Evolutionary conservation across 805 yeast genomes (phyloP).

Genomic region (Yamadazyma takamatsuzukensis): DNA sequence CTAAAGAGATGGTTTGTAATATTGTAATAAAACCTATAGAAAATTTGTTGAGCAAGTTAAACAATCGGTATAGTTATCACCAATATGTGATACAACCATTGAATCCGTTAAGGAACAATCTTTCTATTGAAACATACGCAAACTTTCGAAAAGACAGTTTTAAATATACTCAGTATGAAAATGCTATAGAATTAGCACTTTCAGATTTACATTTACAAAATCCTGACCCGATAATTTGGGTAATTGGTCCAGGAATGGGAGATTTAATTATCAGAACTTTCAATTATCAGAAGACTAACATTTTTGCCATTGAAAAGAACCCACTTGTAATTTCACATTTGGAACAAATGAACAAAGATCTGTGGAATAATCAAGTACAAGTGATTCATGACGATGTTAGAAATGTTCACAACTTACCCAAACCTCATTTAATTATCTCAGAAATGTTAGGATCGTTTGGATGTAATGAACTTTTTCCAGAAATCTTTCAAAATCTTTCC

Average conservation of each 20-base stretch:
- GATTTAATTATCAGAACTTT: slow-evolving; percentile 54
- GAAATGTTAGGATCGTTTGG: slow-evolving; percentile 91
- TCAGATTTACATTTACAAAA: slow-evolving; percentile 12
- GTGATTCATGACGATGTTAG: slow-evolving; percentile 61
- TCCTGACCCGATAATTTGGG: slow-evolving; percentile 33
- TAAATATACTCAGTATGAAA: slow-evolving; percentile 67
- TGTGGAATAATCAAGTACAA: slow-evolving; percentile 53
- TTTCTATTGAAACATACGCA: slow-evolving; percentile 59
- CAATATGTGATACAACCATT: slow-evolving; percentile 49
- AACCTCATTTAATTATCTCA: slow-evolving; percentile 61
- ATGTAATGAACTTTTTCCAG: slow-evolving; percentile 88
- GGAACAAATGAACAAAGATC: not conserved
- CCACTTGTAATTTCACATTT: slow-evolving; percentile 13
- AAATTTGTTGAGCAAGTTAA: slow-evolving; percentile 1
- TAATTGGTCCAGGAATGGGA: slow-evolving; percentile 90
- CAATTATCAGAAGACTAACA: slow-evolving; percentile 2
- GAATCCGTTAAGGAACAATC: slow-evolving; percentile 61
- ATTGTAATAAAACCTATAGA: not conserved
- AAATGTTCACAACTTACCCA: slow-evolving; percentile 19
- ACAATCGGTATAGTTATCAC: slow-evolving; percentile 3
- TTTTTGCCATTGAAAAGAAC: slow-evolving; percentile 68
- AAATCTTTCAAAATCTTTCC: slow-evolving; percentile 39
- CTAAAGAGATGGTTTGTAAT: slow-evolving; percentile 1
- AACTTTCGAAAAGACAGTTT: slow-evolving; percentile 66
- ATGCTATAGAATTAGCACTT: slow-evolving; percentile 59